A percentile compares a stretch with the other conserved stretches of the same genome.
These are phyloP conservation scores for Sanguinoderma infundibulare DNA, from an alignment of 1,284 basidiomycete genomes.

Conservation along the genomic window DNA sequence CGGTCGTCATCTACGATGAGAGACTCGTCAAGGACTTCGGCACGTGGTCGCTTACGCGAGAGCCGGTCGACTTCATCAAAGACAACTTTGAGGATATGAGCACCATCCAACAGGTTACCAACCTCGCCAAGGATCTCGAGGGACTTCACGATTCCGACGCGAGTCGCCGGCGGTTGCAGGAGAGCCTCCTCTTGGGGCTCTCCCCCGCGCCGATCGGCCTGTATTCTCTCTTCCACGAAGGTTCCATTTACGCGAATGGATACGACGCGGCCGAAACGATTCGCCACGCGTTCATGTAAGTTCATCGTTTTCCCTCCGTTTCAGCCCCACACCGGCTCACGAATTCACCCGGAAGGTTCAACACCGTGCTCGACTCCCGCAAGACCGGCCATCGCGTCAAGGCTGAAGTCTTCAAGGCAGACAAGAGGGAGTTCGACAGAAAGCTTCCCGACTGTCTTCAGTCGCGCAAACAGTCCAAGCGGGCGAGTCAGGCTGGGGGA, in stretches of 20 bases:
- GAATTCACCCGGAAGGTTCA: no score
- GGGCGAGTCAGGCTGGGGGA: no score
- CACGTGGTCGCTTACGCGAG: no score
- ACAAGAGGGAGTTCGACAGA: conserved; percentile 25
- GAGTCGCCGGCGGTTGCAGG: conserved; percentile 46
- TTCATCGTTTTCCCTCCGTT: no score
- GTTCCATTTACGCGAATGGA: conserved; percentile 48
- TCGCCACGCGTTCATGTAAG: no score
- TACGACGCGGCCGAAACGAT: no score
- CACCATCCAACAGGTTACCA: no score
- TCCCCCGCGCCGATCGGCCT: conserved; percentile 55
- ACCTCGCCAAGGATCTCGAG: conserved; percentile 40
- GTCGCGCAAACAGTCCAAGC: not conserved
- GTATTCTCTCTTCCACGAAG: conserved; percentile 67
- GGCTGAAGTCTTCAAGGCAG: conserved; percentile 39
- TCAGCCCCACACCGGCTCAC: no score
- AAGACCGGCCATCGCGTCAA: no score
- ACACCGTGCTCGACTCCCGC: no score
- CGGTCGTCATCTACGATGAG: conserved; percentile 53
- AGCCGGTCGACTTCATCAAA: no score
- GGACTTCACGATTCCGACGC: conserved; percentile 41
- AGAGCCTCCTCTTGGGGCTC: conserved; percentile 52
- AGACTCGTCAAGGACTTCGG: conserved; percentile 54
- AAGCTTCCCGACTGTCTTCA: conserved; percentile 27
- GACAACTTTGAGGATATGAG: no score